Conservation (phyloP, 345 rosid species). For the Fremontodendron californicum region DNA sequence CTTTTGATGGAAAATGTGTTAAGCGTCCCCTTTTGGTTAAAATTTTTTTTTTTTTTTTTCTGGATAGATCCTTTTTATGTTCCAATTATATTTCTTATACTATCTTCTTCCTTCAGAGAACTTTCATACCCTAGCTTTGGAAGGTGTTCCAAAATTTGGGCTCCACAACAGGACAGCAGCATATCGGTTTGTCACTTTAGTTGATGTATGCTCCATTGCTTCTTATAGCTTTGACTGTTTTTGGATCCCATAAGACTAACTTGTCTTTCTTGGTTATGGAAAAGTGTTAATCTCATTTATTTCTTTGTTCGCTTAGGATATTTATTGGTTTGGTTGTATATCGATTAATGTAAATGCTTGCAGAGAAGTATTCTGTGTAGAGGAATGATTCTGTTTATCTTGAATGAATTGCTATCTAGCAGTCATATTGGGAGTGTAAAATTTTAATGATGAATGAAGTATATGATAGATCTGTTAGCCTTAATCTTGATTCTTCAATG, state of each 20-base stretch:
- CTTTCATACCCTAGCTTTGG: slow-evolving; percentile 87
- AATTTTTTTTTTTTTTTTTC: not conserved
- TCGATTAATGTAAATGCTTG: not conserved
- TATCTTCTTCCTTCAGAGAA: slow-evolving; percentile 49
- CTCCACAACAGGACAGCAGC: slow-evolving; percentile 85
- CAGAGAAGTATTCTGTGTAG: not conserved
- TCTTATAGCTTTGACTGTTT: not conserved
- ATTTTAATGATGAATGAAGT: not conserved
- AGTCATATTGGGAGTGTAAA: not conserved
- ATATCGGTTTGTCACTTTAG: slow-evolving; percentile 87
- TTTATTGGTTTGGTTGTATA: not conserved
- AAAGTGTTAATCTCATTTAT: not conserved
- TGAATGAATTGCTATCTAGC: not conserved
- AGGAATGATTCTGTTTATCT: not conserved
- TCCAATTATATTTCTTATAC: slow-evolving; percentile 8
- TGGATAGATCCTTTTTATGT: not conserved
- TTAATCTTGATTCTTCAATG: not conserved
- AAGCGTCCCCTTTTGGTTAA: not conserved
- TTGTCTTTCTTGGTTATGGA: not conserved
- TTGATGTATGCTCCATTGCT: slow-evolving; percentile 56
- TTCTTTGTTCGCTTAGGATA: not conserved
- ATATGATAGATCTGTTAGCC: not conserved
- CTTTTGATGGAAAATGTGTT: not conserved
- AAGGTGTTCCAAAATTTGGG: slow-evolving; percentile 78
- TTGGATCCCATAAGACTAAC: not conserved